Evolutionary conservation across 169 alveolate genomes (phyloP), one percentile per base, ranked within the genome.

Genomic region (Theileria orientalis): DNA sequence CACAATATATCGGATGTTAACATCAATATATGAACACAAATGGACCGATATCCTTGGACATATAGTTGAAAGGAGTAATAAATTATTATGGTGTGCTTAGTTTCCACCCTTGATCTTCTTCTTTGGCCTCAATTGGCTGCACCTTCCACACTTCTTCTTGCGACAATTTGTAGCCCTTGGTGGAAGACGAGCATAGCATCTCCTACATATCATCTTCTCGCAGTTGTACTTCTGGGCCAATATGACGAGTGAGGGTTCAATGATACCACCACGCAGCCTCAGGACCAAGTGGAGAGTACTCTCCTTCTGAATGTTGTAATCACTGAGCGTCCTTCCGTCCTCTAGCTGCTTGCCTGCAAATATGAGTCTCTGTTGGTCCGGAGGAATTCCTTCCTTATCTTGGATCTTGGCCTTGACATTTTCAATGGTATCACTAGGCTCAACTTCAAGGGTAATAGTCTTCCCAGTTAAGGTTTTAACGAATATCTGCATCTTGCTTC

Each of bases 91-190:
- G 25, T n/a, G 61, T 68, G 69, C 51, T 69, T 44, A 79, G 59
- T 42, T 79, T 52, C 87, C 87, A 74, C 90, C 90, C 96, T 96
- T 97, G 74, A 97, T 95, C 96, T 98, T 97, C 98, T 98, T 98
- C 99, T 98, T 97, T 82, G 98, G 98, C 84, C 99, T 93, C 90
- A 98, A 92, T 90, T 98, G 96, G 90, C 95, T 94, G 92, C 98
- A 93, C 92, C 98, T 98, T 41, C 99, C 99, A 91, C 99, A 98
- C 95, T 96, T 97, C 95, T 97, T 97, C 95, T 98, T 98, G 84
- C 99, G 97, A 97, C 99, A 98, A 94, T 98, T 98, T 80, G 97
- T 95, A 44, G 99, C 99, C 68, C 98, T 95, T 67, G 98, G 98
- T 80, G 99, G 99, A 66, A 98, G 97, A 69, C 99, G 96, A 9